These are phyloP conservation scores for Pistacia atlantica DNA, from an alignment of 345 rosid species.

Conservation along the genomic window DNA sequence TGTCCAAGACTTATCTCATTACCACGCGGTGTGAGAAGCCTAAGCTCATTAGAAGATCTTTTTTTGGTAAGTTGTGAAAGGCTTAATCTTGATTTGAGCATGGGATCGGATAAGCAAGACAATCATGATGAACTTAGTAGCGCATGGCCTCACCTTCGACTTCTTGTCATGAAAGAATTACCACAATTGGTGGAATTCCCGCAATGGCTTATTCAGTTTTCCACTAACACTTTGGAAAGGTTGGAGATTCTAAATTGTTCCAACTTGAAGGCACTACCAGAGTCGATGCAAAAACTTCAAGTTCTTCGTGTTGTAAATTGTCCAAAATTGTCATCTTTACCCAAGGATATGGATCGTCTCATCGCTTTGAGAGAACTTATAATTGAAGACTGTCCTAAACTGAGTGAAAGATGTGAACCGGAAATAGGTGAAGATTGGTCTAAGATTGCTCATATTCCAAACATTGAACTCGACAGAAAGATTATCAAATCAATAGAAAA, in stretches of 20 bases:
- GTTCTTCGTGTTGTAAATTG: conserved; percentile 12
- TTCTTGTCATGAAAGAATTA: conserved; percentile 9
- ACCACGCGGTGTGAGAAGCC: conserved; percentile 17
- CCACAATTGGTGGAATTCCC: too few relatives aligned
- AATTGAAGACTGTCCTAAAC: conserved; percentile 13
- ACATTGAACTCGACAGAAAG: conserved; percentile 23
- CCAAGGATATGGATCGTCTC: conserved; percentile 22
- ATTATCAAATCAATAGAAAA: neutral
- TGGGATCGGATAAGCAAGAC: too few relatives aligned
- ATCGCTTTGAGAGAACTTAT: conserved; percentile 23
- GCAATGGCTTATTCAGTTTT: conserved; percentile 28
- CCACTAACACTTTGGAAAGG: conserved; percentile 10
- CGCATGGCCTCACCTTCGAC: neutral
- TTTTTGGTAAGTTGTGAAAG: conserved; percentile 18
- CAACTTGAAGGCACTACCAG: conserved; percentile 16
- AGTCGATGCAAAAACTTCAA: conserved; percentile 15
- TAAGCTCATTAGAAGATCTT: conserved; percentile 25
- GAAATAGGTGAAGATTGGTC: conserved; percentile 34
- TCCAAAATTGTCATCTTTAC: conserved; percentile 16
- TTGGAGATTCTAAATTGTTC: conserved; percentile 6
- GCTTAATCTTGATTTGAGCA: conserved; percentile 17
- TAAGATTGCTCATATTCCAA: conserved; percentile 27
- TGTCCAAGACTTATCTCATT: conserved; percentile 24
- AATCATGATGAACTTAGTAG: neutral
- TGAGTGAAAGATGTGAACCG: conserved; percentile 15